Base-by-base conservation (phyloP, 73 alveolate genomes). In the Blepharisma stoltei region DNA sequence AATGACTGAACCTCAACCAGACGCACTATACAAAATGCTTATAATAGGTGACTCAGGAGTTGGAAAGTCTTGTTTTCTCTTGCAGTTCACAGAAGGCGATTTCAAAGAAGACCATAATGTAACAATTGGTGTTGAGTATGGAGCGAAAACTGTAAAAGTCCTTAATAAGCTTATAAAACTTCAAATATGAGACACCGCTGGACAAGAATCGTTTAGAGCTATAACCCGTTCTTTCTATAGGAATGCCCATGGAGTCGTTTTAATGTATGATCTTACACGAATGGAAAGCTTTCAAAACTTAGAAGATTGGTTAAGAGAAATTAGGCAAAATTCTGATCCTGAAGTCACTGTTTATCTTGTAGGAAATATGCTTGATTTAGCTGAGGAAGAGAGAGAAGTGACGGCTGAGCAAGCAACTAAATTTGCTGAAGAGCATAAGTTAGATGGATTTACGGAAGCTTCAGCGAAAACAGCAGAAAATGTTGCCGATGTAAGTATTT, bases 121-220 rank as follows among this genome's bases (percentile, higher is more conserved):
- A 43, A 96, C 99, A 0, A 92, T 94, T 25, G 99, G 99, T 9
- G 96, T 94, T 11, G 98, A 96, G 77, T 90, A 92, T 78, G 98
- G 97, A 38, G 82, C 93, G 8, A 94, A 89, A 83, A 78, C 89
- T 27, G 78, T 96, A 21, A 93, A 92, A 78, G 83, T 96, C 67
- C 84, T 85, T 23, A 77, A 77, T 37, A 67, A 83, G 27, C 41
- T 78, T 25, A 89, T 90, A 37, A 96, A 93, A 81, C 80, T 96
- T 49, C 73, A 90, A 71, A 85, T 96, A 27, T 96, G 99, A 98
- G 99, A 96, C 86, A 96, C 99, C 6, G 98, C 98, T 1, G 99
- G 98, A 7, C 92, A 94, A 76, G 99, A 96, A 87, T 81, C 89
- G 47, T 96, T 96, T 77, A 91, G 95, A 83, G 78, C 96, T 37